Percentiles rank a stretch among this genome's conserved stretches.
phyloP scores from a whole-genome alignment of 2,329 filamentous ascomycete species.

The Akanthomyces uredinophilus region DNA sequence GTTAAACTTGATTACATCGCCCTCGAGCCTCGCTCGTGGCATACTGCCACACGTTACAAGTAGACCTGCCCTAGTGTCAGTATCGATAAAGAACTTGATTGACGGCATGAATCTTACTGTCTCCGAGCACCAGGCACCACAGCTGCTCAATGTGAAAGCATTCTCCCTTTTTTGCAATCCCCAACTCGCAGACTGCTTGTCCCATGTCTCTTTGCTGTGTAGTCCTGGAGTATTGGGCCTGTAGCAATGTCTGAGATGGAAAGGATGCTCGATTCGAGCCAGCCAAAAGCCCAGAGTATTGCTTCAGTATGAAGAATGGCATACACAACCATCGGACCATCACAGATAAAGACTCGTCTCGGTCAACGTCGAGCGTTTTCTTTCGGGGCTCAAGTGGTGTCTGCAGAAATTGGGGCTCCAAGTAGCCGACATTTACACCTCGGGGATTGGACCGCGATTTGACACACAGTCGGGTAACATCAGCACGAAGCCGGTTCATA shows the following conservation, averaged over 20 bases:
- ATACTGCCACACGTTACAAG: conserved; percentile 40
- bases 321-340: conserved; percentile 38
- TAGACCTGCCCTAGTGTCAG: conserved; percentile 22
- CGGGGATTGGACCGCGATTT: conserved; percentile 34
- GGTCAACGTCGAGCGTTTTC: conserved; percentile 17
- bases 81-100: neutral
- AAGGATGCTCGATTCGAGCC: conserved; percentile 30
- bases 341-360: conserved; percentile 12
- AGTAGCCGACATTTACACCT: conserved; percentile 34
- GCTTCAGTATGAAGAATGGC: conserved; percentile 43
- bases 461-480: conserved; percentile 33
- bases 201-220: conserved; percentile 38
- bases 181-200: conserved; percentile 40
- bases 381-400: conserved; percentile 26
- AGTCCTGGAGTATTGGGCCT: conserved; percentile 37
- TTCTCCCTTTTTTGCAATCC: conserved; percentile 28
- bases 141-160: conserved; percentile 46
- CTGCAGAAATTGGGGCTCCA: conserved; percentile 38
- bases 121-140: conserved; percentile 42
- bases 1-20: conserved; percentile 27
- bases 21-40: conserved; percentile 28
- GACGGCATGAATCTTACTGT: conserved; percentile 28
- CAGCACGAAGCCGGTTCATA: conserved; percentile 31
- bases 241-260: conserved; percentile 39
- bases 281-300: conserved; percentile 35